Base-by-base conservation (phyloP, 495 filamentous ascomycete genomes). In the Hypoxylon perforatum region DNA sequence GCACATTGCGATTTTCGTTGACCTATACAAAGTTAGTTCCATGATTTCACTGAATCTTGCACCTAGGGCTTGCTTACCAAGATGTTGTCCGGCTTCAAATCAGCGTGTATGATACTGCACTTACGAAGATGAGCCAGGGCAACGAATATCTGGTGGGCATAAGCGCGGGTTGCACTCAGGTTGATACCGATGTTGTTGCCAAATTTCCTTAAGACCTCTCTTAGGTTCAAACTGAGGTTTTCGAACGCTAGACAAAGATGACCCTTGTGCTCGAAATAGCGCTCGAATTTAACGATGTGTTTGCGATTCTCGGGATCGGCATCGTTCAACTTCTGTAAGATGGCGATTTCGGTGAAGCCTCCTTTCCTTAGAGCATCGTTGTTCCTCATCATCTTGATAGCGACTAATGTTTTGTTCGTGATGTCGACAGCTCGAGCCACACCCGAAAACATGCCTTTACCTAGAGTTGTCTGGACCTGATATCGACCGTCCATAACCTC, bases 241-340 rank as follows among this genome's bases (percentile, higher is more conserved):
- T 99, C 95, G 77, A 98, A 99, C 0, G 94, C 94, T 82, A 99
- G 90, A 77, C 95, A 98, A 52, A 99, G 79, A 78, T 99, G 95
- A 10, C 88, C 88, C 80, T 97, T 97, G 79, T 97, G 93, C 65
- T 97, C 93, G 71, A 99, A 99, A 45, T 85, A 81, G 39, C 92
- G 85, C 71, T 94, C 88, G 38, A 97, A 87, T 62, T 91, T 90
- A 67, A 99, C 90, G 54, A 98, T 81, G 73, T 99, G 93, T 76
- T 93, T 96, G 79, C 92, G 95, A 78, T 95, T 90, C 15, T 95
- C 91, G 6, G 91, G 90, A 71, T 99, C 95, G 17, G 91, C 88
- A 17, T 86, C 86, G 42, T 86, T 89, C 22, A 99, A 83, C 69
- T 93, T 91, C 62, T 93, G 86, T 30, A 99, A 81, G 65, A 99